phyloP scores from a whole-genome alignment of 1,284 basidiomycete species.

The Wallemia hederae region DNA sequence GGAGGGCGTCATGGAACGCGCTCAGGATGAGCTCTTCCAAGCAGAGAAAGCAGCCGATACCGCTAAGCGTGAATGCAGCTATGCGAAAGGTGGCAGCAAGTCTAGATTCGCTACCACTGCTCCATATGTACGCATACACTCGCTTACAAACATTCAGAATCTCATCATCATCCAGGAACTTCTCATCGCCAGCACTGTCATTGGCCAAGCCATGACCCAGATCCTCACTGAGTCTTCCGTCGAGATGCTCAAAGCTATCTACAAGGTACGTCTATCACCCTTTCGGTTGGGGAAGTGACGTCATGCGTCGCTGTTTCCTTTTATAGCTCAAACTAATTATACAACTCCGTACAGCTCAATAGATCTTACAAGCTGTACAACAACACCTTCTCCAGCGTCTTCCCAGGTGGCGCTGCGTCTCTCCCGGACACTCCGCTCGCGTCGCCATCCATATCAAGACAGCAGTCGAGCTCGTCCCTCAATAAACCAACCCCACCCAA shows the following conservation, averaged over 20 bases:
- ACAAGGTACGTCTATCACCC: neutral
- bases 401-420: neutral
- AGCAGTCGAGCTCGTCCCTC: neutral
- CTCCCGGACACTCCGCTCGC: neutral
- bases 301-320: too few relatives aligned
- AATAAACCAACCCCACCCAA: neutral
- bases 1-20: slow-evolving; percentile 6
- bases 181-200: neutral
- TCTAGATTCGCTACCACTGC: neutral
- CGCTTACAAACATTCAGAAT: neutral
- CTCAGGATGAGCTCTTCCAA: neutral
- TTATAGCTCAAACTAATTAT: too few relatives aligned
- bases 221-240: neutral
- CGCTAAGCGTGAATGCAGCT: neutral
- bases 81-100: neutral
- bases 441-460: neutral
- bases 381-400: neutral
- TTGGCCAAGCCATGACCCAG: neutral
- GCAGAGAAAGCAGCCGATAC: neutral
- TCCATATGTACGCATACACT: neutral
- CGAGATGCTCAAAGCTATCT: neutral
- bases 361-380: neutral
- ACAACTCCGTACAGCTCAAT: neutral
- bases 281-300: neutral
- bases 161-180: neutral